Evolutionary conservation across 495 filamentous ascomycete genomes (phyloP), one percentile per base, ranked within the genome.

Genomic region (Zalerion maritima): DNA sequence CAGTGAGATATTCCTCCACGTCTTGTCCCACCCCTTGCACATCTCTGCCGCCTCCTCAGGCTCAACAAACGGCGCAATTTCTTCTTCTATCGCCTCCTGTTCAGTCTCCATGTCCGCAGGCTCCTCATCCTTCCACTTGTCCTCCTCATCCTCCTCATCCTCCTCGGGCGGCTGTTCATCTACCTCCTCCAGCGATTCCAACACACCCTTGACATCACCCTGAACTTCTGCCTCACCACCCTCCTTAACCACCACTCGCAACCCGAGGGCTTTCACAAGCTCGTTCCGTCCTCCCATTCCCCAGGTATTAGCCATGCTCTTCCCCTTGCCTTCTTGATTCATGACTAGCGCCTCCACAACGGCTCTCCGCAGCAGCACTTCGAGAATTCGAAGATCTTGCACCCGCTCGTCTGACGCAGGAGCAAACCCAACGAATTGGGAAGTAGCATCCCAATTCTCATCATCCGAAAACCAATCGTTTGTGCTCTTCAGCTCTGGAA

Each of bases 311-410:
- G 40, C 35, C 20, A 60, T 30, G n/a, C 40, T 30, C 1, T 32
- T 35, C 9, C 36, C 35, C 14, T 33, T 30, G 11, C 55, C 62
- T 7, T 48, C 52, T 33, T 60, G 32, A 28, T 52, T 51, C 30
- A 77, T 33, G 0, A 61, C 61, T 21, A 69, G 55, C 0, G 66
- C 58, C 50, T 81, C 75, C 2, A 77, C 57, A 8, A 80, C 37
- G n/a, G 74, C 72, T 30, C 58, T 48, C 36, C 75, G 68, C 16
- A 76, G 55, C 25, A 62, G 36, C 20, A 47, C 45, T 35, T 58
- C 52, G 9, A 70, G 39, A 14, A 63, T 34, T 2, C 46, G 43
- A 3, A 40, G 29, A 16, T 67, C 54, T n/a, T 35, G 42, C 5
- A 60, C 36, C 25, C 50, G 55, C 10, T 56, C 41, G n/a, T n/a